Base-by-base conservation (phyloP, 2,329 filamentous ascomycete genomes). In the Paecilomyces formosus region DNA sequence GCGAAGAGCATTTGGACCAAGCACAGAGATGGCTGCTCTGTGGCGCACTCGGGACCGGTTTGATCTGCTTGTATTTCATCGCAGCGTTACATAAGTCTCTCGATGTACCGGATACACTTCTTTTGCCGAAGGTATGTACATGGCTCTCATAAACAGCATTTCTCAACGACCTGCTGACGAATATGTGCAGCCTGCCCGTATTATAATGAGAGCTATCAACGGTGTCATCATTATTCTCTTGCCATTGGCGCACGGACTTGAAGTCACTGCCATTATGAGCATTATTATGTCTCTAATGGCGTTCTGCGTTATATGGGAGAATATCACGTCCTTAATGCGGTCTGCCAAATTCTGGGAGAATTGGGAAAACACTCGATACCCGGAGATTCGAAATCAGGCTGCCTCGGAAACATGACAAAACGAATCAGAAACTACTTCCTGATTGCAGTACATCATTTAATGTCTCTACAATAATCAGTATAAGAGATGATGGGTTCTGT, bases 21-120 rank as follows among this genome's bases (percentile, higher is more conserved):
- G 72, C 75, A 0, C 74, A 80, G 61, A 71, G 75, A n/a, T 80
- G 79, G 79, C 68, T 81, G 3, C 71, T 80, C 0, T 78, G 79
- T 18, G 78, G 75, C 30, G 78, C 78, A 1, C 70, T 81, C 0
- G 78, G 76, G 1, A 68, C 77, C 1, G 78, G 78, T 15, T 68
- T 79, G 68, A 68, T 79, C 53, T 80, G 77, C 58, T 67, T 81
- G 18, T 69, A 65, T 33, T 39, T 51, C 4, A 62, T 66, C 39
- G 75, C 74, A 7, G 68, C 79, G 64, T 63, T 80, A 28, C 78
- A 78, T 64, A 66, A 69, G 2, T 73, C 72, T 2, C 69, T 74
- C 4, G 76, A 78, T 57, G 70, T 74, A 21, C 66, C 54, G 1
- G 64, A 65, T 3, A 64, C 60, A 15, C 59, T 70, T 51, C 60